Base-by-base conservation (phyloP, 805 yeast genomes). In the Ogataea dorogensis region DNA sequence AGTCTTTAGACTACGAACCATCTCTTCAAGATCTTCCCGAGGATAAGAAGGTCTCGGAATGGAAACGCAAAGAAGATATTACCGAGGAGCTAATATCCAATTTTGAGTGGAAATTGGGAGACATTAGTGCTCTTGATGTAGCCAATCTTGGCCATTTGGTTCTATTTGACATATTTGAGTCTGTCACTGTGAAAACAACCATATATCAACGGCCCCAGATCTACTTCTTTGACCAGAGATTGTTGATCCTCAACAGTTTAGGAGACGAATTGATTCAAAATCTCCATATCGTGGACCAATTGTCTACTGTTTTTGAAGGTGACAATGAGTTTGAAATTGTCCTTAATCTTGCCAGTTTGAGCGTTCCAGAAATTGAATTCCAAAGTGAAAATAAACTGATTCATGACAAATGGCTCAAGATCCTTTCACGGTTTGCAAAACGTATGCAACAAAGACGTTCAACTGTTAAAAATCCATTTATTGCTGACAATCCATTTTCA, bases 331-430 rank as follows among this genome's bases (percentile, higher is more conserved):
- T 43, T 7, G 31, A 40, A 2, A 49, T 58, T n/a, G 42, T 49
- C 1, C 28, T 58, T 9, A 55, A 54, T 33, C 36, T 56, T 7
- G 47, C 54, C 11, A 47, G 50, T 17, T 31, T 58, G 19, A 49
- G 47, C 24, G 24, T 44, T 1, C 56, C 59, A 0, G 60, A 56
- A 16, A 27, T 58, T 12, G 40, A 33, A 2, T 23, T 58, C 4
- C 18, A 19, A 6, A 48, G 52, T 22, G 46, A 36, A 7, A 47
- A 51, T 22, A 49, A 43, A 22, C 37, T 58, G 11, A 35, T 56
- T 7, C 50, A 47, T 25, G 50, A 50, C 19, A 56, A 56, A 31
- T 58, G 63, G 63, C 28, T 43, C 2, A 54, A 52, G 14, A 37
- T 45, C 28, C 49, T 56, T 17, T 42, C 37, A 10, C 57, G 35